Conservation (phyloP, 208 protist genomes). For the Leishmania amazonensis region DNA sequence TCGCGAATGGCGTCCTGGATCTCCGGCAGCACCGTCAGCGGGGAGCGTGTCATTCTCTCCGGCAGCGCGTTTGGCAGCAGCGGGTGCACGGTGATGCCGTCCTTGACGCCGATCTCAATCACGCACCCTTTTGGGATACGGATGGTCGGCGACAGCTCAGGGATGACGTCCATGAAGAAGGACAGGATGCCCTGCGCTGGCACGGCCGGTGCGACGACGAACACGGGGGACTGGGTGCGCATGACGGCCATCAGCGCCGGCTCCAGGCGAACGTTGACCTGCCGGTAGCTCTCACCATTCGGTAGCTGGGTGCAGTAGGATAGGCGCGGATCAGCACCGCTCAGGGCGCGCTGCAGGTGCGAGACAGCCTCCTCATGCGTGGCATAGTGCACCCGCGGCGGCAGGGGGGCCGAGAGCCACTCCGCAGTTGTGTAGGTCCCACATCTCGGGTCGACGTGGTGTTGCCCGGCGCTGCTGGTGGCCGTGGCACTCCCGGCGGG, state of each 20-base stretch:
- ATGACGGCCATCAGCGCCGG: constrained; percentile 86
- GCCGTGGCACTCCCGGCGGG: background rate
- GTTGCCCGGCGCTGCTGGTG: background rate
- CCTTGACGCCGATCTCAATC: constrained; percentile 80
- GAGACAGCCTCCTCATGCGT: constrained; percentile 42
- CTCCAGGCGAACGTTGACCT: constrained; percentile 88
- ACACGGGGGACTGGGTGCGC: constrained; percentile 75
- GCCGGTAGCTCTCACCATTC: constrained; percentile 84
- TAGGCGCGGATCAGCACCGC: constrained; percentile 51
- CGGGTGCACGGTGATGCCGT: constrained; percentile 73
- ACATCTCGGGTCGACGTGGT: background rate
- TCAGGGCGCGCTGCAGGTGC: constrained; percentile 50
- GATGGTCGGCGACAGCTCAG: constrained; percentile 73
- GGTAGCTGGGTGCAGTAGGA: constrained; percentile 84
- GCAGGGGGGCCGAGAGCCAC: constrained; percentile 3
- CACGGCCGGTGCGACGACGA: constrained; percentile 71
- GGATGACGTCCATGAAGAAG: constrained; percentile 80
- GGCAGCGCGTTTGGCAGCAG: constrained; percentile 45
- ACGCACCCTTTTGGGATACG: constrained; percentile 68
- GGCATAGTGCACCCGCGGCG: constrained; percentile 36
- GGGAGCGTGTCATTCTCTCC: constrained; percentile 27
- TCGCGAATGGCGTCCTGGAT: constrained; percentile 28
- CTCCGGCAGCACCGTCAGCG: constrained; percentile 24
- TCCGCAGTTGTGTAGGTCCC: background rate
- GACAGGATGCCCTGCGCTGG: constrained; percentile 75